phyloP scores from a whole-genome alignment of 495 filamentous ascomycete genomes.

The Talaromyces ruber region DNA sequence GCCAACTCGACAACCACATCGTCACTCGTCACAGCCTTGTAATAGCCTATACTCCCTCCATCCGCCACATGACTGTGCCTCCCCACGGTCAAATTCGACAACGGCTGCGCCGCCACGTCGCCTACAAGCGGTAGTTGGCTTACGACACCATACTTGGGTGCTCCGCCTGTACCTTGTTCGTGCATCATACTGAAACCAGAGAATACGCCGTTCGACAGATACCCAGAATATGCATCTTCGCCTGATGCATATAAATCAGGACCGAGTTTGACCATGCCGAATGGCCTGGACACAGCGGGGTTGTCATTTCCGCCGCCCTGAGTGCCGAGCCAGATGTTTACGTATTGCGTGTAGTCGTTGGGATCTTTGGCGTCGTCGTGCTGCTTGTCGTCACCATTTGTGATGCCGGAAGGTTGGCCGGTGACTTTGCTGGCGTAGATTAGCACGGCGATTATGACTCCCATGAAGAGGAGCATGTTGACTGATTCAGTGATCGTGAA shows the following conservation, averaged over 20 bases:
- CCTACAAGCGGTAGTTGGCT: conserved; percentile 55
- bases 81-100: conserved; percentile 45
- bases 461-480: background rate
- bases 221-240: conserved; percentile 60
- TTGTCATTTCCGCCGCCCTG: conserved; percentile 58
- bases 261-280: conserved; percentile 64
- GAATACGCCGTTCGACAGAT: conserved; percentile 48
- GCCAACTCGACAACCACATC: conserved; percentile 52
- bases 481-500: background rate
- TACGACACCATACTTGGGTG: conserved; percentile 65
- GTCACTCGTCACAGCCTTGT: conserved; percentile 44
- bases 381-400: background rate
- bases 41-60: conserved; percentile 52
- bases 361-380: background rate
- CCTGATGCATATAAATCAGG: conserved; percentile 44
- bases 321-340: conserved; percentile 16
- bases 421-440: background rate
- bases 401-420: background rate
- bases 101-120: conserved; percentile 40
- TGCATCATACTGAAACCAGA: conserved; percentile 68
- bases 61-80: conserved; percentile 46
- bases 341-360: conserved; percentile 3
- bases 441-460: background rate
- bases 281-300: conserved; percentile 56
- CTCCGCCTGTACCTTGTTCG: conserved; percentile 66